phyloP scores from a whole-genome alignment of 2,329 filamentous ascomycete genomes.

The Biscogniauxia marginata region DNA sequence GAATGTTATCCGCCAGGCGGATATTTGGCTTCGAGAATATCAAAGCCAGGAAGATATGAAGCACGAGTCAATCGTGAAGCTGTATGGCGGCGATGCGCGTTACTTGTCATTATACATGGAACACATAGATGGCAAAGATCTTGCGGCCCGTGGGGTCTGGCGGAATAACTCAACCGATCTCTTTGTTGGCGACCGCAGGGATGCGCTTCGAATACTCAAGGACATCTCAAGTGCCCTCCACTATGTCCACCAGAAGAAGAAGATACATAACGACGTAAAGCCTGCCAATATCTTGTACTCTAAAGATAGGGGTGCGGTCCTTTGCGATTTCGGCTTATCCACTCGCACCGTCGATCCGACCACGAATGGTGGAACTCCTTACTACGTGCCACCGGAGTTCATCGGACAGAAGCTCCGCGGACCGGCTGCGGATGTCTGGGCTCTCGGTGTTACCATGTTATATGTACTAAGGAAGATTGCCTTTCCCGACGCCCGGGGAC shows the following conservation, averaged over 20 bases:
- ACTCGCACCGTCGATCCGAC: slow-evolving; percentile 46
- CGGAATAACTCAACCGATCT: slow-evolving; percentile 45
- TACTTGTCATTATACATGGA: slow-evolving; percentile 63
- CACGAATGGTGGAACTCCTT: slow-evolving; percentile 56
- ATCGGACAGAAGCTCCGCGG: slow-evolving; percentile 55
- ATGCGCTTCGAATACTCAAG: slow-evolving; percentile 51
- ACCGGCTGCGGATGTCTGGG: slow-evolving; percentile 58
- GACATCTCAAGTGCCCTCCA: slow-evolving; percentile 54
- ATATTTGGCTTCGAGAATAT: slow-evolving; percentile 59
- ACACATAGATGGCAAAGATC: slow-evolving; percentile 55
- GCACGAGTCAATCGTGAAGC: slow-evolving; percentile 57
- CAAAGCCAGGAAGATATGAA: slow-evolving; percentile 54
- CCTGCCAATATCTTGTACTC: slow-evolving; percentile 62
- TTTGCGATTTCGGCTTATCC: slow-evolving; percentile 61
- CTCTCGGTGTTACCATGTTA: slow-evolving; percentile 59
- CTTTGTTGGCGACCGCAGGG: slow-evolving; percentile 49
- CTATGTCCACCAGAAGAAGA: slow-evolving; percentile 53
- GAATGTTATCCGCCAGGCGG: slow-evolving; percentile 57
- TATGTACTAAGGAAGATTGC: slow-evolving; percentile 56
- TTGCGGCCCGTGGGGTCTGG: slow-evolving; percentile 50
- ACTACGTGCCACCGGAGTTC: slow-evolving; percentile 62
- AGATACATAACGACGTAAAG: slow-evolving; percentile 63
- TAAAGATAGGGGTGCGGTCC: slow-evolving; percentile 54
- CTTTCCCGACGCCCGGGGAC: slow-evolving; percentile 52
- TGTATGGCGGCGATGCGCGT: slow-evolving; percentile 59